phyloP scores from a whole-genome alignment of 768 basidiomycete species.

The Russula foetens region DNA sequence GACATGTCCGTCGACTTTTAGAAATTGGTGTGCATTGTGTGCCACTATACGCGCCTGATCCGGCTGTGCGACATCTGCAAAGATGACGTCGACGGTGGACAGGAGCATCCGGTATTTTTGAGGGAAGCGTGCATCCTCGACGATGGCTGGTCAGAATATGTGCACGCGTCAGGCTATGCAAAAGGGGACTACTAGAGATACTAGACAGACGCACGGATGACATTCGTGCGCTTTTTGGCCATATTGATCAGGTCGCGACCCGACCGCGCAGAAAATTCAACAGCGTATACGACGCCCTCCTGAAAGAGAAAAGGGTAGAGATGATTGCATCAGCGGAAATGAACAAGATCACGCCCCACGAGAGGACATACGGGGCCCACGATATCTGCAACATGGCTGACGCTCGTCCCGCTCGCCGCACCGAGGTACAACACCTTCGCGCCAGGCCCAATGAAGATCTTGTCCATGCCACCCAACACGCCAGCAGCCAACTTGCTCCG shows the following conservation, averaged over 20 bases:
- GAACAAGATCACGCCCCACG: background rate
- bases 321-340: slow-evolving; percentile 10
- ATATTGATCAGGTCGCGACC: slow-evolving; percentile 98
- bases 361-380: slow-evolving; percentile 75
- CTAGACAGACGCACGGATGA: slow-evolving; percentile 73
- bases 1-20: slow-evolving; percentile 86
- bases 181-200: background rate
- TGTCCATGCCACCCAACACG: slow-evolving; percentile 89
- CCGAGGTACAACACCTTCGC: slow-evolving; percentile 96
- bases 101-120: slow-evolving; percentile 97
- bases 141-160: slow-evolving; percentile 53
- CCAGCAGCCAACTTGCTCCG: slow-evolving; percentile 94
- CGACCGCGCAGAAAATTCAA: slow-evolving; percentile 94
- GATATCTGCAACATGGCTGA: slow-evolving; percentile 97
- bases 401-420: slow-evolving; percentile 95
- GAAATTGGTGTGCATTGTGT: slow-evolving; percentile 90
- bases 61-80: slow-evolving; percentile 97
- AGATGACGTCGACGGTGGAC: slow-evolving; percentile 92
- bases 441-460: slow-evolving; percentile 89
- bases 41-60: slow-evolving; percentile 97
- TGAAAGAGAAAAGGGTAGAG: slow-evolving; percentile 25
- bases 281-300: slow-evolving; percentile 97
- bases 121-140: slow-evolving; percentile 95
- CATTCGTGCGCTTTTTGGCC: slow-evolving; percentile 99
- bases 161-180: background rate